These are phyloP conservation scores for Cardiospermum halicacabum DNA, from an alignment of 345 rosid species.

Conservation along the genomic window DNA sequence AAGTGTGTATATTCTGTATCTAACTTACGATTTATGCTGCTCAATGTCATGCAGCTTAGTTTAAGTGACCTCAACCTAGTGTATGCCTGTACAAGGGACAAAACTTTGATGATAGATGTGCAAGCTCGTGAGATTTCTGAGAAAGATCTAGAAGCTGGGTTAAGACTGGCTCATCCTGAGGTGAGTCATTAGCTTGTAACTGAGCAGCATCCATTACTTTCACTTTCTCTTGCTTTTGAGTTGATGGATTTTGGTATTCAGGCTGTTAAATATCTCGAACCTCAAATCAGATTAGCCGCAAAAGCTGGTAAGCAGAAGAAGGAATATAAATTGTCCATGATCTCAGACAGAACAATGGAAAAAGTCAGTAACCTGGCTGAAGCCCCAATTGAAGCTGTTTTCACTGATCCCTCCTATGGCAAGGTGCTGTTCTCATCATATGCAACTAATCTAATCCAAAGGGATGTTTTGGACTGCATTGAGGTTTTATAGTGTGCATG, in stretches of 20 bases:
- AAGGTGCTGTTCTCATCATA: conserved; percentile 51
- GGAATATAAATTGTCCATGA: conserved; percentile 81
- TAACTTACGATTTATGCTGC: conserved; percentile 16
- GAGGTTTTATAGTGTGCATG: neutral
- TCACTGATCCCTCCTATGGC: conserved; percentile 77
- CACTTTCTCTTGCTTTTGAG: conserved; percentile 2
- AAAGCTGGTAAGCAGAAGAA: conserved; percentile 93
- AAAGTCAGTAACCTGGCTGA: conserved; percentile 66
- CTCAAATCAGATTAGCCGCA: conserved; percentile 80
- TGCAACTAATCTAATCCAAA: conserved; percentile 7
- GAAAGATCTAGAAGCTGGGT: conserved; percentile 80
- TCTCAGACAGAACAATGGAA: conserved; percentile 60
- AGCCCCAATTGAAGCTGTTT: conserved; percentile 67
- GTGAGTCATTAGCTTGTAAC: conserved; percentile 28
- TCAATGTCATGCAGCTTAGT: conserved; percentile 60
- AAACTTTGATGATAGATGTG: conserved; percentile 95
- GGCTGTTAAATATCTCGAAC: conserved; percentile 87
- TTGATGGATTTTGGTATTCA: conserved; percentile 32
- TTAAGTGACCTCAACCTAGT: conserved; percentile 88
- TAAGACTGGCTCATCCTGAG: conserved; percentile 96
- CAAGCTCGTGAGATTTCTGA: conserved; percentile 84
- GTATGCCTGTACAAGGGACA: conserved; percentile 92
- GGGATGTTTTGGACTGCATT: neutral
- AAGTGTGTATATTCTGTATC: neutral
- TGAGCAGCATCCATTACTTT: neutral